phyloP scores from a whole-genome alignment of 305 asterid genomes.

The Fraxinus baroniana region DNA sequence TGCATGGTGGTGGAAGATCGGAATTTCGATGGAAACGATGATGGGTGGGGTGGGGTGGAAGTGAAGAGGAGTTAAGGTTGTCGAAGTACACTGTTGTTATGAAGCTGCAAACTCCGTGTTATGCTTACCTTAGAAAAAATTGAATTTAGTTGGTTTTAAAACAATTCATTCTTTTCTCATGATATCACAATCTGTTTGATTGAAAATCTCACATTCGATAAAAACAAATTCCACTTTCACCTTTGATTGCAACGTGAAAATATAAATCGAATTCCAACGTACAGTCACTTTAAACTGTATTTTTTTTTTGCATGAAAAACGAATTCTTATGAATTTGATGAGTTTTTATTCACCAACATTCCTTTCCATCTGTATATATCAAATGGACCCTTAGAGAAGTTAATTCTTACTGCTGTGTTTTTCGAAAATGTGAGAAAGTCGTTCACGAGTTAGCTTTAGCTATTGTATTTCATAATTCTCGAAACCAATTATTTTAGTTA shows the following conservation, averaged over 20 bases:
- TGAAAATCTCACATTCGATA: no score
- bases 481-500: background rate
- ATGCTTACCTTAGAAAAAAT: background rate
- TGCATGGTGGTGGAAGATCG: constrained; percentile 42
- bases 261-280: no score
- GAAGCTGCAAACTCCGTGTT: background rate
- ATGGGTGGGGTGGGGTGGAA: background rate
- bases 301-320: no score
- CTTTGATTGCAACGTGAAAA: no score
- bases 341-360: no score
- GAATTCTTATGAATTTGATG: no score
- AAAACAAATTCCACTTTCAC: no score
- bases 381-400: no score
- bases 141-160: background rate
- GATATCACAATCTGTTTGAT: no score
- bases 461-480: background rate
- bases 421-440: background rate
- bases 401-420: background rate
- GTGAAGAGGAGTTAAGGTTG: background rate
- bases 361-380: no score
- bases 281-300: no score
- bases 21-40: constrained; percentile 43
- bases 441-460: no score
- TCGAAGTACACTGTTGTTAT: background rate
- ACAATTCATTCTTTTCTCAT: background rate